phyloP scores from a whole-genome alignment of 2,329 filamentous ascomycete species.

The Sclerotinia sclerotiorum region DNA sequence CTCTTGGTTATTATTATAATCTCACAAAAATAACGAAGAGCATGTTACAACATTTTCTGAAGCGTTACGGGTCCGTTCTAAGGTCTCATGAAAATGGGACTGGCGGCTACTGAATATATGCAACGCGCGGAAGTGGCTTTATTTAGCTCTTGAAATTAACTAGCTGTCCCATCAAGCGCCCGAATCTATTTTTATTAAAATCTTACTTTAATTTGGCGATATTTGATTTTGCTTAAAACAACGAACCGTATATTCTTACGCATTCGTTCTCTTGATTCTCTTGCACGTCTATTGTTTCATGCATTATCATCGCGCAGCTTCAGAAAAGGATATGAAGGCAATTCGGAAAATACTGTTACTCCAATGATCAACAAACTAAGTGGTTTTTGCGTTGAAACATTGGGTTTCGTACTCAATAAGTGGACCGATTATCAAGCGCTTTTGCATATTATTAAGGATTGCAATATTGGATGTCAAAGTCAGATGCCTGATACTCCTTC shows the following conservation, averaged over 20 bases:
- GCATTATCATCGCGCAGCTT: slow-evolving; percentile 7
- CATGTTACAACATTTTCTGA: slow-evolving; percentile 3
- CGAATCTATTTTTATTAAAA: slow-evolving; percentile 15
- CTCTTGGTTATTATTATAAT: slow-evolving; percentile 1
- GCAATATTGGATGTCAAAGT: slow-evolving; percentile 9
- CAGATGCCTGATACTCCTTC: slow-evolving; percentile 6
- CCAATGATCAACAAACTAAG: slow-evolving; percentile 7
- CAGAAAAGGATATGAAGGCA: background rate
- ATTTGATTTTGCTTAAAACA: background rate
- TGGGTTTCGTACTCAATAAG: background rate
- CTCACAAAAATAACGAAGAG: slow-evolving; percentile 12
- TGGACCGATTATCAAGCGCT: background rate
- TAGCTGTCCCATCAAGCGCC: slow-evolving; percentile 19
- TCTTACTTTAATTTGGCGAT: background rate
- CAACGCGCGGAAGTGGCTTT: slow-evolving; percentile 19
- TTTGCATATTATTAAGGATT: slow-evolving; percentile 1
- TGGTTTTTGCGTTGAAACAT: slow-evolving; percentile 2
- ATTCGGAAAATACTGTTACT: background rate
- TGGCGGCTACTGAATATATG: slow-evolving; percentile 19
- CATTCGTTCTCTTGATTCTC: background rate
- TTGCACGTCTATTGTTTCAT: slow-evolving; percentile 12
- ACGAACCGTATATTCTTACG: background rate
- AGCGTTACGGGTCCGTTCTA: slow-evolving; percentile 15
- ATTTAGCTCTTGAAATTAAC: background rate
- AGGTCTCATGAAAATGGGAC: slow-evolving; percentile 18